These are phyloP conservation scores for Termitomyces sp. DNA, from an alignment of 768 basidiomycete genomes.

Conservation along the genomic window DNA sequence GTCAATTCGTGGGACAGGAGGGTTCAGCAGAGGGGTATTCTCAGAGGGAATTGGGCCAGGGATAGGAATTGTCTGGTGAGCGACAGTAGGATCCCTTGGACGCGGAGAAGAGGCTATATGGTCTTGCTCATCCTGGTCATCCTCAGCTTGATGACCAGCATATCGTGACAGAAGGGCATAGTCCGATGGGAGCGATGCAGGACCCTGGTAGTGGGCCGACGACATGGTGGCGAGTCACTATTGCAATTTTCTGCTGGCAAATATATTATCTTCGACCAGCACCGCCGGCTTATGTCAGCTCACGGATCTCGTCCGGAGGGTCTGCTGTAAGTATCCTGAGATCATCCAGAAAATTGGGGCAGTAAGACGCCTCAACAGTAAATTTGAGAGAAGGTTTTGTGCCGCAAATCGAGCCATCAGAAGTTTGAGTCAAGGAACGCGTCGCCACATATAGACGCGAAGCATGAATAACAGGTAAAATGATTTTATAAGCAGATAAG, in stretches of 20 bases:
- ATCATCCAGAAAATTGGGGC: not conserved
- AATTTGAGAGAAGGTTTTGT: not conserved
- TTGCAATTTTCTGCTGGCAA: constrained; percentile 1
- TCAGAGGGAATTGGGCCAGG: constrained; percentile 28
- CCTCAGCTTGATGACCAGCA: constrained; percentile 24
- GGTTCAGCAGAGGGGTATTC: constrained; percentile 53
- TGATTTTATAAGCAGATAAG: not conserved
- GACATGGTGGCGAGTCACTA: constrained; percentile 6
- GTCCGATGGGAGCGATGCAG: constrained; percentile 61
- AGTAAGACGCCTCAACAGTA: not conserved
- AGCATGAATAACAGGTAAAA: not conserved
- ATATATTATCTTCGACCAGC: not conserved
- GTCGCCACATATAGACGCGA: not conserved
- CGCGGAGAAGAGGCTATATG: not conserved
- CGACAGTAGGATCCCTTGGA: constrained; percentile 9
- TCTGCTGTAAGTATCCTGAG: not conserved
- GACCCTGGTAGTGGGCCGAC: constrained; percentile 50
- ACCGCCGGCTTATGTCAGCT: not conserved
- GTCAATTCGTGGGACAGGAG: constrained; percentile 50
- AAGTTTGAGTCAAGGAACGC: not conserved
- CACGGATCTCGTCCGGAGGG: not conserved
- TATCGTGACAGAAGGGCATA: constrained; percentile 57
- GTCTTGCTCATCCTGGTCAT: constrained; percentile 4
- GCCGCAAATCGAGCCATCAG: not conserved
- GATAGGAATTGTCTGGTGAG: constrained; percentile 11